Conservation (phyloP, 2,329 filamentous ascomycete species). For the Paramyrothecium roridum region DNA sequence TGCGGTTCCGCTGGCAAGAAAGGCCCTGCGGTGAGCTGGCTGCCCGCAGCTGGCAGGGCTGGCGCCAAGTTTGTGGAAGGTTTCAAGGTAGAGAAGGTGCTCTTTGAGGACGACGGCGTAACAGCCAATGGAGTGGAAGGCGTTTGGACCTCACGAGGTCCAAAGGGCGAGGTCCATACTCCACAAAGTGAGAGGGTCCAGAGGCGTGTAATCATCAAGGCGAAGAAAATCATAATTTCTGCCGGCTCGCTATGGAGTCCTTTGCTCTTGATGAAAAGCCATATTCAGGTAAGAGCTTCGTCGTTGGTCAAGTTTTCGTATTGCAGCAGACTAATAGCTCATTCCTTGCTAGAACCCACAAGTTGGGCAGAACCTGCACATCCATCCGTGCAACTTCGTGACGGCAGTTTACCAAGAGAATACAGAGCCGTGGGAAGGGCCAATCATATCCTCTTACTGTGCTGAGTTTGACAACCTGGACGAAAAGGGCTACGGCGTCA, state of each 20-base stretch:
- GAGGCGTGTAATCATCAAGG: slow-evolving; percentile 67
- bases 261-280: slow-evolving; percentile 72
- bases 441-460: slow-evolving; percentile 76
- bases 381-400: slow-evolving; percentile 69
- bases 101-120: slow-evolving; percentile 60
- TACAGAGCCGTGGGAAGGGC: slow-evolving; percentile 67
- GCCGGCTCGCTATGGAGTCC: slow-evolving; percentile 76
- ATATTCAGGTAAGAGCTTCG: slow-evolving; percentile 55
- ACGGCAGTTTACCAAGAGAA: slow-evolving; percentile 66
- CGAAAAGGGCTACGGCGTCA: slow-evolving; percentile 74
- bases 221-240: slow-evolving; percentile 77
- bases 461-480: slow-evolving; percentile 79
- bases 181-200: slow-evolving; percentile 42
- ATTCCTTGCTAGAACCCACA: slow-evolving; percentile 59
- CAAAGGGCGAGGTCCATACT: slow-evolving; percentile 54
- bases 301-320: not conserved
- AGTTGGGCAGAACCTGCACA: slow-evolving; percentile 75
- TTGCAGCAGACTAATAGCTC: slow-evolving; percentile 13
- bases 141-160: slow-evolving; percentile 70
- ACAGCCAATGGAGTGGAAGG: slow-evolving; percentile 71
- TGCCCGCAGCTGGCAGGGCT: slow-evolving; percentile 74
- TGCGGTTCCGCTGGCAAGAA: slow-evolving; percentile 71
- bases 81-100: slow-evolving; percentile 66
- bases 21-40: slow-evolving; percentile 71
- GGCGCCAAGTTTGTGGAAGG: slow-evolving; percentile 85